Evolutionary conservation across 805 yeast species (phyloP).

Genomic region (Metschnikowia corniflorae): DNA sequence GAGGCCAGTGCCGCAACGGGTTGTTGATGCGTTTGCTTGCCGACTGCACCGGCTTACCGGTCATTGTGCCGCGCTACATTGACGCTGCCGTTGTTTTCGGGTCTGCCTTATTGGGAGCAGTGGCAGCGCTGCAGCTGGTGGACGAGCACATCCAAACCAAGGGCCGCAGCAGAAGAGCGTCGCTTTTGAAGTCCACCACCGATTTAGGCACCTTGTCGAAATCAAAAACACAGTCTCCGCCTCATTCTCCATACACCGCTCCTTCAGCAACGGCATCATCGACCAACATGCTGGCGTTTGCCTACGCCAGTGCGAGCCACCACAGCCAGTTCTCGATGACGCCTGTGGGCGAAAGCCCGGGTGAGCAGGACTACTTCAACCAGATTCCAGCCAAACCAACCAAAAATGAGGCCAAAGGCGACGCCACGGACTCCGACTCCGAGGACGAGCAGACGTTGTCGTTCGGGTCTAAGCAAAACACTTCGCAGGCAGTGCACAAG

Average conservation of each 20-base stretch:
- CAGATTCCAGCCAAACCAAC: constrained; percentile 20
- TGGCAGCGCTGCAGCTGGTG: constrained; percentile 71
- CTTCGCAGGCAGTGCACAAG: constrained; percentile 41
- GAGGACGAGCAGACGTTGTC: constrained; percentile 52
- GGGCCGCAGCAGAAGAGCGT: constrained; percentile 36
- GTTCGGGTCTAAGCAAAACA: constrained; percentile 54
- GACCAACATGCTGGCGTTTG: constrained; percentile 53
- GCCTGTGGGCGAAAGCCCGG: constrained; percentile 36
- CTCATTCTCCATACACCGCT: constrained; percentile 71
- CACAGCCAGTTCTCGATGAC: constrained; percentile 34
- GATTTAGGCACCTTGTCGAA: constrained; percentile 22
- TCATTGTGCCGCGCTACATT: constrained; percentile 88
- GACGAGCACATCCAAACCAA: constrained; percentile 30
- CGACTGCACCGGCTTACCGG: constrained; percentile 88
- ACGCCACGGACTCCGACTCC: constrained; percentile 28
- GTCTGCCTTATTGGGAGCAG: constrained; percentile 91
- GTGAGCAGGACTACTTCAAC: constrained; percentile 38
- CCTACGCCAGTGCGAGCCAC: constrained; percentile 33
- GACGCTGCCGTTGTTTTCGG: constrained; percentile 98
- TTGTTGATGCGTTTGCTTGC: constrained; percentile 86
- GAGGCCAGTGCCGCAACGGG: constrained; percentile 95
- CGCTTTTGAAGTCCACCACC: constrained; percentile 31
- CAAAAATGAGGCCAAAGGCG: constrained; percentile 3
- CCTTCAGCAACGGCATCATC: constrained; percentile 74
- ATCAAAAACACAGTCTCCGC: constrained; percentile 19